These are phyloP conservation scores for Populus davidiana DNA, from an alignment of 345 rosid genomes.

Conservation along the genomic window DNA sequence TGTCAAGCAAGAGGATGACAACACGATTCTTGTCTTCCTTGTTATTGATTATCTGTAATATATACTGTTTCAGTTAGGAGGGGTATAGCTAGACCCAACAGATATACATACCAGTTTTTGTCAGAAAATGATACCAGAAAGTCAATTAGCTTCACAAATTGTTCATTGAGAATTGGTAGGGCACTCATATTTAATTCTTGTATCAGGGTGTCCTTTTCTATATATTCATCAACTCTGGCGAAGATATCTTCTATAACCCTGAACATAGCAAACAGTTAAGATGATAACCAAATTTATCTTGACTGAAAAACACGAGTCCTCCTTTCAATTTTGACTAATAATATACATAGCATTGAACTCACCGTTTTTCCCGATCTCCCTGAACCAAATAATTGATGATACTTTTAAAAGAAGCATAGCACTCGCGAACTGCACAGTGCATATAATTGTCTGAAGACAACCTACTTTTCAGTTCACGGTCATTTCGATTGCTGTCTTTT, in stretches of 20 bases:
- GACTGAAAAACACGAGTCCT: background rate
- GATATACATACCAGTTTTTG: background rate
- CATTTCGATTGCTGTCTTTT: constrained; percentile 89
- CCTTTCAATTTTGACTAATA: background rate
- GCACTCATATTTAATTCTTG: constrained; percentile 73
- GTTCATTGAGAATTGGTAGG: constrained; percentile 80
- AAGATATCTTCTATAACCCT: constrained; percentile 75
- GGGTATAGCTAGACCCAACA: background rate
- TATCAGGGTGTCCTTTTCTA: constrained; percentile 38
- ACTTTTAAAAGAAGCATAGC: constrained; percentile 87
- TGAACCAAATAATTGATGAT: constrained; percentile 74
- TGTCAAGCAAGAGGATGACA: constrained; percentile 93
- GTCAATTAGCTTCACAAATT: constrained; percentile 75
- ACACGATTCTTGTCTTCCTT: constrained; percentile 72
- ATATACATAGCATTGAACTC: constrained; percentile 27
- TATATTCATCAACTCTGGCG: constrained; percentile 54
- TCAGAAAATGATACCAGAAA: constrained; percentile 49
- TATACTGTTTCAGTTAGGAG: background rate
- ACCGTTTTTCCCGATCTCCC: constrained; percentile 63
- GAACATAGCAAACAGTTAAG: constrained; percentile 17
- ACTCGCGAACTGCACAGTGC: constrained; percentile 90
- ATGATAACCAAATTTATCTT: background rate
- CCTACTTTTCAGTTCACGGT: constrained; percentile 79
- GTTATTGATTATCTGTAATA: constrained; percentile 63
- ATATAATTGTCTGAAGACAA: constrained; percentile 64